Evolutionary conservation across 495 filamentous ascomycete genomes (phyloP), one percentile per base, ranked within the genome.

Genomic region (Daldinia caldariorum): DNA sequence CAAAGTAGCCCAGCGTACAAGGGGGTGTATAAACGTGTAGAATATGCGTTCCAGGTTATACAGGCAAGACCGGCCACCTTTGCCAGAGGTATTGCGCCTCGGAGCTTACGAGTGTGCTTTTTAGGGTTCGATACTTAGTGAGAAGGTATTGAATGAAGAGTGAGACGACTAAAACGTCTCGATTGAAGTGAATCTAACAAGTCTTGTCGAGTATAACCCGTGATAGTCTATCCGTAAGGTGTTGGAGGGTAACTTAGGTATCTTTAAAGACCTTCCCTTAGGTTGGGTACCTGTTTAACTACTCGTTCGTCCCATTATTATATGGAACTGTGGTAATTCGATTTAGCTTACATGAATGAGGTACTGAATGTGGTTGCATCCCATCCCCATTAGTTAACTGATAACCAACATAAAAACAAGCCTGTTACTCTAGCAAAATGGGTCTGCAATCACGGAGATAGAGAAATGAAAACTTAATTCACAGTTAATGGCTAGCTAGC

Each of bases 1-100:
- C 70, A 72, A 72, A 68, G 41, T 64, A 68, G 45, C 57, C 56
- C 64, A 61, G 47, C 39, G 56, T 65, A 65, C 58, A 65, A 65
- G 60, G 64, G 63, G 61, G 53, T 68, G 70, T 72, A 68, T 62
- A 72, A 61, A 72, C 58, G 49, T 66, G 65, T 72, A 68, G 64
- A 72, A 58, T 72, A 68, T 41, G 70, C 43, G 50, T 51, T 43
- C 39, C 12, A 55, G 49, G 59, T 47, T 51, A 12, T 22, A 61
- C 35, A 57, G 18, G 43, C 43, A 22, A 22, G 18, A 22, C 43
- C 18, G 43, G 43, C 18, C 43, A 47, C 43, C 43, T 47, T 20
- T 6, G 18, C 43, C 3, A 47, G 43, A 47, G 43, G 43, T 16
- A 18, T 47, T 47, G 8, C 43, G 43, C 22, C 26, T 2, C 14